Evolutionary conservation across 306 rosid species (phyloP).

Genomic region (Psophocarpus tetragonolobus): DNA sequence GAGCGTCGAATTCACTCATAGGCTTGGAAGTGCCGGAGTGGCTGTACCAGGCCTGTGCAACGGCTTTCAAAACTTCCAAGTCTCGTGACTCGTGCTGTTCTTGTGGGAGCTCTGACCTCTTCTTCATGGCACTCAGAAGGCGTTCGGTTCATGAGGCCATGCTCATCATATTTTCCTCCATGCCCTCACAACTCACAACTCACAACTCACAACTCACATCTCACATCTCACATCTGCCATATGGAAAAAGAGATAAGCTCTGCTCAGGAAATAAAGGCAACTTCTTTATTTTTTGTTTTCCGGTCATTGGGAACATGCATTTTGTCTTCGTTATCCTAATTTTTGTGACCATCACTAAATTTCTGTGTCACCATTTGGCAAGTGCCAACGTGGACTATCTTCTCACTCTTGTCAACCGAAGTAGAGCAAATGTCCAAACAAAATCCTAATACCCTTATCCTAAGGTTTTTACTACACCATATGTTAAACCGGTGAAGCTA

Average conservation of each 20-base stretch:
- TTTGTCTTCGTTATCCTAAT: constrained; percentile 36
- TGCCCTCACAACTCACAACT: no score
- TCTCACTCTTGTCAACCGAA: background rate
- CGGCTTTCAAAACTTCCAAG: constrained; percentile 80
- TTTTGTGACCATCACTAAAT: constrained; percentile 26
- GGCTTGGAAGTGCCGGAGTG: constrained; percentile 57
- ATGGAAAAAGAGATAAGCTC: constrained; percentile 41
- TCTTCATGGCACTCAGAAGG: constrained; percentile 52
- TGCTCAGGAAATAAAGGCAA: background rate
- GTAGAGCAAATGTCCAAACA: no score
- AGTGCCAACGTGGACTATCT: background rate
- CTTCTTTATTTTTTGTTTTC: background rate
- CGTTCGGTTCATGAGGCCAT: constrained; percentile 42
- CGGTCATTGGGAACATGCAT: background rate
- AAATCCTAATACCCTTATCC: no score
- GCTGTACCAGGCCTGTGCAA: constrained; percentile 86
- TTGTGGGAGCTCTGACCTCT: constrained; percentile 39
- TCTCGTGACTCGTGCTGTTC: constrained; percentile 19
- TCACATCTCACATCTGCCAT: constrained; percentile 3
- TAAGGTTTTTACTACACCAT: no score
- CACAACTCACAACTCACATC: no score
- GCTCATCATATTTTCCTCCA: constrained; percentile 33
- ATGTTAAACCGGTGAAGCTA: no score
- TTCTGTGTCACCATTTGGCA: background rate
- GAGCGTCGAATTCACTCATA: constrained; percentile 60